These are phyloP conservation scores for Massarina eburnea DNA, from an alignment of 2,329 filamentous ascomycete species.

Conservation along the genomic window DNA sequence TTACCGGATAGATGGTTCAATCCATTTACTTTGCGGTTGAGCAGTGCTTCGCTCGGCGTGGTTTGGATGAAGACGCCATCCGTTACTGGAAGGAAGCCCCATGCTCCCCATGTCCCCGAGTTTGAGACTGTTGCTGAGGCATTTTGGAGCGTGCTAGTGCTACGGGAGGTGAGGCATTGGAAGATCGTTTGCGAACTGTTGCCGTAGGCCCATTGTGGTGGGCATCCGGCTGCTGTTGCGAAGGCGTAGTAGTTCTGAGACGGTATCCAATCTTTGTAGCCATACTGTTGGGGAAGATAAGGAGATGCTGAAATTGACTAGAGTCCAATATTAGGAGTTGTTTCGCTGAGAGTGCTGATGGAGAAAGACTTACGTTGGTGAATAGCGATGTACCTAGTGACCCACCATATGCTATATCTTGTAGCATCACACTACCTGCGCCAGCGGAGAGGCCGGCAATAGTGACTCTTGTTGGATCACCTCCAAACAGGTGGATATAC, in stretches of 20 bases:
- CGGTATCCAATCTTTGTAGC: constrained; percentile 49
- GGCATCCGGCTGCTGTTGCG: constrained; percentile 33
- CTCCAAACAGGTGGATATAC: constrained; percentile 42
- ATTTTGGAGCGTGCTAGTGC: constrained; percentile 39
- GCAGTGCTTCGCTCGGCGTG: constrained; percentile 41
- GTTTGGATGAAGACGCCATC: constrained; percentile 43
- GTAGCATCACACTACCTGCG: constrained; percentile 43
- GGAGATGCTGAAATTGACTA: constrained; percentile 46
- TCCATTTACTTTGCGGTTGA: constrained; percentile 41
- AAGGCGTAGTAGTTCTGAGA: constrained; percentile 50
- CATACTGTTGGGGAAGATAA: constrained; percentile 58
- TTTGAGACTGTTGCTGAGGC: constrained; percentile 40
- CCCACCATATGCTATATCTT: constrained; percentile 32
- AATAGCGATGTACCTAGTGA: constrained; percentile 34
- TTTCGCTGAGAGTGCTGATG: background rate
- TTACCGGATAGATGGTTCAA: constrained; percentile 40
- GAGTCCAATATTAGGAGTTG: background rate
- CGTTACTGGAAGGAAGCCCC: constrained; percentile 48
- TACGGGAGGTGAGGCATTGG: constrained; percentile 42
- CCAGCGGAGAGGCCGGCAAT: constrained; percentile 43
- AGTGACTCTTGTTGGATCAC: constrained; percentile 29
- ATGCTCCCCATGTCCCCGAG: constrained; percentile 42
- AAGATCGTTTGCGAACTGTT: constrained; percentile 34
- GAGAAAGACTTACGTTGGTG: constrained; percentile 27
- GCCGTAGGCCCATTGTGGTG: background rate